Evolutionary conservation across 2,329 filamentous ascomycete species (phyloP), one percentile per base, ranked within the genome.

Genomic region (Epichloe scottii): DNA sequence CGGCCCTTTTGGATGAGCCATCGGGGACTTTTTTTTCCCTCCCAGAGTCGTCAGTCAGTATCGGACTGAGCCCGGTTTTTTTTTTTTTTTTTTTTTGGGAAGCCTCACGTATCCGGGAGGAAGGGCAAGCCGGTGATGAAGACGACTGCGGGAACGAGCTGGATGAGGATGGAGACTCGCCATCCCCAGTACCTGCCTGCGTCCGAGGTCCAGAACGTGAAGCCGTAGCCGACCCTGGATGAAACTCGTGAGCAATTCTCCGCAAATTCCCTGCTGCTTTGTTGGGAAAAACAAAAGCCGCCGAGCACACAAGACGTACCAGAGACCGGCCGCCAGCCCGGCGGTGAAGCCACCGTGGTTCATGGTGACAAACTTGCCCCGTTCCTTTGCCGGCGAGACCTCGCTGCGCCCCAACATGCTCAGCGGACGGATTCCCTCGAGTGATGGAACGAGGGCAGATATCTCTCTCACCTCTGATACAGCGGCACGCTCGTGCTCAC

Each of bases 331-430:
- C 1, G 76, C 75, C 6, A 80, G 61, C 3, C 78, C 78, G 2
- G 70, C 68, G 23, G 81, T 72, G 52, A 81, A 74, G 3, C 78
- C 78, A 43, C 79, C 69, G 49, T 81, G 78, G 57, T 81, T 81
- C 62, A 81, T 69, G 10, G 79, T 76, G 1, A 81, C 77, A 52
- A 76, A 77, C 53, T 70, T 70, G 3, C 78, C 78, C 7, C 78
- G 68, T 51, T 78, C 67, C 12, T 66, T 68, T 0, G 77, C 74
- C 0, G 77, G 77, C 0, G 77, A 68, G 19, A 81, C 70, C 59
- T 81, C 77, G 57, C 76, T n/a, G n/a, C n/a, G n/a, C n/a, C n/a
- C n/a, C n/a, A n/a, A n/a, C n/a, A n/a, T n/a, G n/a, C n/a, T n/a
- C n/a, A n/a, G n/a, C n/a, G n/a, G n/a, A n/a, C n/a, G n/a, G n/a